Evolutionary conservation across 768 basidiomycete species (phyloP).

Genomic region (Thelephora aurantiotincta): DNA sequence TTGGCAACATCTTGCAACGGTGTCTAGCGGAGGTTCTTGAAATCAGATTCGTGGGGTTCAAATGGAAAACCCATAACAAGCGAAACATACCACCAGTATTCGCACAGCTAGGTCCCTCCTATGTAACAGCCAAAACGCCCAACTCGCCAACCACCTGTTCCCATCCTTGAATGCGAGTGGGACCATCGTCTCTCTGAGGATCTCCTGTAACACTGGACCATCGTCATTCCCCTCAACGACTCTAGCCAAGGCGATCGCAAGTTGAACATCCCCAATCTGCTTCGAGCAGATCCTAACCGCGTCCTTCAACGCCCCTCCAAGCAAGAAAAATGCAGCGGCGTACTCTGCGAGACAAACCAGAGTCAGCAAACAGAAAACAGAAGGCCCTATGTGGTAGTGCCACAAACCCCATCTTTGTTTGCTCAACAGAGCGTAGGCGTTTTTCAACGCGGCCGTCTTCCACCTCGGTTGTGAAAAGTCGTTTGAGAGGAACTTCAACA

Average conservation of each 20-base stretch:
- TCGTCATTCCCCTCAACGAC: conserved; percentile 73
- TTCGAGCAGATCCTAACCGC: conserved; percentile 84
- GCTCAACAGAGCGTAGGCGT: conserved; percentile 82
- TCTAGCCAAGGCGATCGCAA: conserved; percentile 79
- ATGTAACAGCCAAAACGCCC: conserved; percentile 94
- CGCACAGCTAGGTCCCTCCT: conserved; percentile 82
- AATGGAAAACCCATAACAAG: not conserved
- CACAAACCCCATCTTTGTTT: conserved; percentile 78
- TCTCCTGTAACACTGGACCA: conserved; percentile 57
- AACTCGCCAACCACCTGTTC: conserved; percentile 87
- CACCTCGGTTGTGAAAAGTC: conserved; percentile 77
- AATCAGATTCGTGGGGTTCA: not conserved
- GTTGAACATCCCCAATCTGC: conserved; percentile 80
- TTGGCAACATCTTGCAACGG: conserved; percentile 63
- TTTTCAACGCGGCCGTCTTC: conserved; percentile 90
- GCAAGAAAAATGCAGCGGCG: conserved; percentile 95
- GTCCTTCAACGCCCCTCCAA: conserved; percentile 80
- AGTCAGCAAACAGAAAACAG: conserved; percentile 3
- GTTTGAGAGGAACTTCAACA: conserved; percentile 87
- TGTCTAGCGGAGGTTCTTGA: conserved; percentile 30
- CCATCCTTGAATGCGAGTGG: conserved; percentile 79
- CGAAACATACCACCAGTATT: conserved; percentile 58
- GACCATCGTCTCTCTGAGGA: conserved; percentile 63
- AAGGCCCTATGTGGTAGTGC: not conserved
- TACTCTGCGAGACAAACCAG: conserved; percentile 45